A percentile compares a stretch with the other conserved stretches of the same genome.
Conservation (phyloP, 768 basidiomycete genomes). For the Boletellus ananas region DNA sequence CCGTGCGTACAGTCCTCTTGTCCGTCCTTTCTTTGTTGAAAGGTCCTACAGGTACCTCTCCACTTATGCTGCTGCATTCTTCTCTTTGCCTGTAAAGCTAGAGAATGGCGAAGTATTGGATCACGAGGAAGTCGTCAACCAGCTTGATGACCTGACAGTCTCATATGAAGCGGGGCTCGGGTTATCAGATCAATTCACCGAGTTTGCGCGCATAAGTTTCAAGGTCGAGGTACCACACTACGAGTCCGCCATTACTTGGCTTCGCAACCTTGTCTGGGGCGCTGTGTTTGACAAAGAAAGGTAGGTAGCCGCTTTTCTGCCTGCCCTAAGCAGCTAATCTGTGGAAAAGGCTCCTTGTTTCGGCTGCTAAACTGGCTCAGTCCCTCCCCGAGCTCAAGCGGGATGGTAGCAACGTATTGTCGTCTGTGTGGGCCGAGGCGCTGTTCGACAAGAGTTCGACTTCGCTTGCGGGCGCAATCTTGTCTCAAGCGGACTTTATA, state of each 20-base stretch:
- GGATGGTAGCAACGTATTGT: conserved; percentile 76
- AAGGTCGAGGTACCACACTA: conserved; percentile 84
- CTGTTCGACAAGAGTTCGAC: conserved; percentile 69
- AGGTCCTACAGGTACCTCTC: conserved; percentile 57
- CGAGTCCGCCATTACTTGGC: conserved; percentile 79
- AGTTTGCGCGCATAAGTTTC: conserved; percentile 70
- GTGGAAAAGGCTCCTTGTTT: conserved; percentile 65
- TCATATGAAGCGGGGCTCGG: conserved; percentile 76
- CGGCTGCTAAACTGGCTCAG: conserved; percentile 84
- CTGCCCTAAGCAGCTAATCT: conserved; percentile 1
- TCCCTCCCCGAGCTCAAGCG: conserved; percentile 89
- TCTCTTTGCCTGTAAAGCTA: conserved; percentile 77
- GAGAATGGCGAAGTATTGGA: conserved; percentile 64
- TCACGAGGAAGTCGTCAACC: conserved; percentile 89
- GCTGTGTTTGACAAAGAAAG: conserved; percentile 76
- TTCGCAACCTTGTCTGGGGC: conserved; percentile 75
- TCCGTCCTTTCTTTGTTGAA: conserved; percentile 2
- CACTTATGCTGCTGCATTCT: conserved; percentile 80
- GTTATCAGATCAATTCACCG: conserved; percentile 60
- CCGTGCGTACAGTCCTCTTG: conserved; percentile 44
- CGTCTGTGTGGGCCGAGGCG: conserved; percentile 63
- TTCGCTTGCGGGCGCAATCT: conserved; percentile 60
- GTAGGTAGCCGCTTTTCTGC: conserved; percentile 34
- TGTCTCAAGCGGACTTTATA: conserved; percentile 74
- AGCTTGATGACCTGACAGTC: conserved; percentile 88